Base-by-base conservation (phyloP, 2,329 filamentous ascomycete genomes). In the Colletotrichum sidae region DNA sequence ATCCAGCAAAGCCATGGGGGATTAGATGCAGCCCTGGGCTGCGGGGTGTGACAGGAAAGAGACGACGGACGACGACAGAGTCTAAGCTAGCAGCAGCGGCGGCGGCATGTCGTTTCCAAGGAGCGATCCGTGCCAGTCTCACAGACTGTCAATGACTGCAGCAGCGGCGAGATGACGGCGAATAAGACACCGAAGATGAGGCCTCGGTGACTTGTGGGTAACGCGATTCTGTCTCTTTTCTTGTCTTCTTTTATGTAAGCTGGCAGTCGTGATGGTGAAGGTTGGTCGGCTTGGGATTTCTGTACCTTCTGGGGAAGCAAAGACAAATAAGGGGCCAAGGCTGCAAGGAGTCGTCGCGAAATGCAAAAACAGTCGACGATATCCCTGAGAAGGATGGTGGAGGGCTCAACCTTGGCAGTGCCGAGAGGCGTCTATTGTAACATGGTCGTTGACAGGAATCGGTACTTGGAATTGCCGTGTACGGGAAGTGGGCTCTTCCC, bases 91-190 rank as follows among this genome's bases (percentile, higher is more conserved):
- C 63, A 58, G 50, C 49, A 25, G 9, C 38, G 38, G 25, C n/a
- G 10, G 58, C 58, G 47, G 63, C 59, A 63, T 61, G 58, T 56
- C 53, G 63, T 63, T 66, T 63, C 63, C 53, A 53, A 63, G 42
- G 41, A 47, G 63, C n/a, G 63, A 66, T 63, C 63, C 63, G 63
- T 63, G 63, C 58, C 59, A 63, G 52, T 45, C 63, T 66, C 63
- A 62, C 55, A 57, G 58, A 62, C 58, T 65, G 25, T 25, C 25
- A 25, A 5, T 25, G 25, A 25, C 25, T 42, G 52, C 63, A 63
- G 41, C 62, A 56, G 52, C 46, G 13, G 58, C 52, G 45, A 42
- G 37, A 55, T 55, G 42, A 51, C 41, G 41, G 63, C 46, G 47
- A 38, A 42, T 46, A 53, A 38, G 47, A 57, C 37, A 41, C 63